Evolutionary conservation across 2,329 filamentous ascomycete species (phyloP).

Genomic region (Aschersonia sp.): DNA sequence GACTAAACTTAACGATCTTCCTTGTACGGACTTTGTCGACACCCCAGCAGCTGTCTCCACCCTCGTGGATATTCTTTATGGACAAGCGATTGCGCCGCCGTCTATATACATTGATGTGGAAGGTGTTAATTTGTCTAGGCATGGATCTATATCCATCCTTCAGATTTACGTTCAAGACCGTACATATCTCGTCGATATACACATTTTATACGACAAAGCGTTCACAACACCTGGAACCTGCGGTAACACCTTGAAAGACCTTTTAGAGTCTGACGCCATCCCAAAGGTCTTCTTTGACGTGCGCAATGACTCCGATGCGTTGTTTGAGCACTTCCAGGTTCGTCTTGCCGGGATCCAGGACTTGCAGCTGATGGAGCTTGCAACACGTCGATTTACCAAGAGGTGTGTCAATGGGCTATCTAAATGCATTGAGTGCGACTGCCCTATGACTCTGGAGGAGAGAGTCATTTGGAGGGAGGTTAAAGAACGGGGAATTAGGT

Average conservation of each 20-base stretch:
- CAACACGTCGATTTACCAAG: conserved; percentile 8
- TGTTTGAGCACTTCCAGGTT: conserved; percentile 31
- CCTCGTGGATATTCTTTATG: neutral
- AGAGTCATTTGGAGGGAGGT: conserved; percentile 11
- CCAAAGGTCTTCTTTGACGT: conserved; percentile 44
- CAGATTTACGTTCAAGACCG: neutral
- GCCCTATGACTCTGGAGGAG: conserved; percentile 4
- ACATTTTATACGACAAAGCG: neutral
- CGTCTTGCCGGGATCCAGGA: conserved; percentile 29
- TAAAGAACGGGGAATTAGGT: conserved; percentile 20
- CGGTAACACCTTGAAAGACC: conserved; percentile 10
- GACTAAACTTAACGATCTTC: neutral
- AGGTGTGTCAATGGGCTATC: conserved; percentile 10
- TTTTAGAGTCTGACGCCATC: conserved; percentile 25
- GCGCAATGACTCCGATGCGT: conserved; percentile 40
- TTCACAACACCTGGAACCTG: neutral
- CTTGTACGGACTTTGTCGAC: neutral
- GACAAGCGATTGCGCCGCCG: neutral
- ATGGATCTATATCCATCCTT: neutral
- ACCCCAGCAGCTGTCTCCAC: neutral
- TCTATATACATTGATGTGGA: neutral
- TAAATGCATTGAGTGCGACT: conserved; percentile 16
- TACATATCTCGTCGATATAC: neutral
- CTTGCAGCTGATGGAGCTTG: conserved; percentile 42
- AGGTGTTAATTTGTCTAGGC: neutral